Evolutionary conservation across 1,284 basidiomycete species (phyloP), one percentile per base, ranked within the genome.

Genomic region (Ceratobasidium sp.): DNA sequence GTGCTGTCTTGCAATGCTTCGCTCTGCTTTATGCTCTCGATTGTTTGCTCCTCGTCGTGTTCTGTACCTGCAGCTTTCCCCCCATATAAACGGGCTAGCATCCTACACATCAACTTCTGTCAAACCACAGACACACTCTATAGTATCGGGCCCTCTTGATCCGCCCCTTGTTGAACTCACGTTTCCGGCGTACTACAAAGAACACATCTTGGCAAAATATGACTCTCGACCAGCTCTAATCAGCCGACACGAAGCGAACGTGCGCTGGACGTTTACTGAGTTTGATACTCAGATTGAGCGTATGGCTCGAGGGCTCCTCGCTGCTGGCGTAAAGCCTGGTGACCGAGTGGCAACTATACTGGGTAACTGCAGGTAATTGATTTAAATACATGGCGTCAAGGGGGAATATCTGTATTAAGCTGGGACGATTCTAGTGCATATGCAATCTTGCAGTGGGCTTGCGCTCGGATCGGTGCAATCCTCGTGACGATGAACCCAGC

Each of bases 401-500:
- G 20, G 12, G 46, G 40, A 44, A 55, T 44, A 26, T 26, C 20
- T 51, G n/a, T 40, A 12, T 49, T 70, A 18, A 39, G 40, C 26
- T 20, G 20, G 75, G 79, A 77, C 82, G 82, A 71, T 79, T 53
- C 80, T 23, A 95, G 94, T 81, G 88, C 93, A 18, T 96, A 96
- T 83, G 94, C 93, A 0, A 88, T 90, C 84, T 84, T 95, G 46
- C 95, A 96, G 82, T 95, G 94, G 94, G 94, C 94, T 7, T 93
- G 91, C 80, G 93, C 94, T 39, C 90, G 90, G 76, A 89, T 95
- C 66, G 95, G 95, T 26, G 94, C 93, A 7, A 91, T 95, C 63
- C 84, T 95, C 40, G 93, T 94, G 13, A 95, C 94, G 2, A 87
- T 96, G 63, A 96, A 96, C 82, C 95, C 94, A 7, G 93, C 95